Evolutionary conservation across 257 asterid species (phyloP).

Genomic region (Primulina tabacum): DNA sequence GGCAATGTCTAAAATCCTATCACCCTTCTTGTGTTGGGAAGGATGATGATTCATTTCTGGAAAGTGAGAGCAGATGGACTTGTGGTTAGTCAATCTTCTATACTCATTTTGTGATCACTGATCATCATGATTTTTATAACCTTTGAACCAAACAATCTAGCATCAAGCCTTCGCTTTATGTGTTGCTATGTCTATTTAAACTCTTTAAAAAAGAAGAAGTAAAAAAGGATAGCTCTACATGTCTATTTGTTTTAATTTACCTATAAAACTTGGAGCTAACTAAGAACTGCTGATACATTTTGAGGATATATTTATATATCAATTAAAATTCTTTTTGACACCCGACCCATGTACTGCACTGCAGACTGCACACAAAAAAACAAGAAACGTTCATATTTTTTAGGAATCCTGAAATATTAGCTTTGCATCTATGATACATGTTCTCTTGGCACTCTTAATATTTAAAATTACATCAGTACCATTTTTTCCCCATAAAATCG

Average conservation of each 20-base stretch:
- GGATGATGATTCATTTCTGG: not conserved
- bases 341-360: too few species aligned
- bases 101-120: not conserved
- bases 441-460: slow-evolving; percentile 1
- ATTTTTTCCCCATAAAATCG: not conserved
- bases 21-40: not conserved
- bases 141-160: not conserved
- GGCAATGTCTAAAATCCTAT: not conserved
- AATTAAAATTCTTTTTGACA: too few species aligned
- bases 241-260: not conserved
- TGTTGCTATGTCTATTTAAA: not conserved
- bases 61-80: not conserved
- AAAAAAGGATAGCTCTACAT: not conserved
- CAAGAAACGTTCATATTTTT: slow-evolving; percentile 9
- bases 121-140: not conserved
- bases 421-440: slow-evolving; percentile 14
- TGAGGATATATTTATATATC: not conserved
- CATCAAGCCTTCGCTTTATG: not conserved
- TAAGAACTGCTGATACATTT: not conserved
- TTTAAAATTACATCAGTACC: slow-evolving; percentile 6
- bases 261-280: not conserved
- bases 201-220: too few species aligned
- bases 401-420: not conserved
- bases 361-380: not conserved
- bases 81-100: not conserved